Percentiles rank a stretch among this genome's conserved stretches.
phyloP scores from a whole-genome alignment of 1,284 basidiomycete species.

The Puccinia hordei region DNA sequence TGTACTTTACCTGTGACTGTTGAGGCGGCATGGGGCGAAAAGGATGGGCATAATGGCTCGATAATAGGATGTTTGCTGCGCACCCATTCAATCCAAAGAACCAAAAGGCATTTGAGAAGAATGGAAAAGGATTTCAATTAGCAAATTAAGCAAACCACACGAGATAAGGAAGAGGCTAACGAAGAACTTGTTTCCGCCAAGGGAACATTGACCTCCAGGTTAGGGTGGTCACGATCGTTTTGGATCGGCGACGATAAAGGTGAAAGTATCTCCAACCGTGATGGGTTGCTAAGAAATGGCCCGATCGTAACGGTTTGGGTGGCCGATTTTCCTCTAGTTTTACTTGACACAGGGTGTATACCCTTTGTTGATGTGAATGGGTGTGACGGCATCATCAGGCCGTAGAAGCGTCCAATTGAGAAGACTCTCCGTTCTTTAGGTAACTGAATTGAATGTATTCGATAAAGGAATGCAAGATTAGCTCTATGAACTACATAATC shows the following conservation, averaged over 20 bases:
- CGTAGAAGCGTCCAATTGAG: not conserved
- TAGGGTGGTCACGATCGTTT: not conserved
- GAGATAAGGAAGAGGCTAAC: slow-evolving; percentile 14
- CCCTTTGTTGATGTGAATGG: slow-evolving; percentile 25
- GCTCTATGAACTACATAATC: not conserved
- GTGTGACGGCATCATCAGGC: not conserved
- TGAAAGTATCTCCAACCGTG: not conserved
- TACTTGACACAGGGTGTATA: not conserved
- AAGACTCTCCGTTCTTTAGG: too few relatives aligned
- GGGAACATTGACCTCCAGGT: not conserved
- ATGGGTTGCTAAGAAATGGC: not conserved
- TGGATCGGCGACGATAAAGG: slow-evolving; percentile 20
- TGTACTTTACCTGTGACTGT: slow-evolving; percentile 14
- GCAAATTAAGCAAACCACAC: not conserved
- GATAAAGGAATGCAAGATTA: slow-evolving; percentile 12
- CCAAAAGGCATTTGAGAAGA: slow-evolving; percentile 23
- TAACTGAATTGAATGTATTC: not conserved
- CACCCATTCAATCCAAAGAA: not conserved
- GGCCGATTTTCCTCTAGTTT: slow-evolving; percentile 1
- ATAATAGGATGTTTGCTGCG: not conserved
- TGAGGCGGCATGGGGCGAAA: not conserved
- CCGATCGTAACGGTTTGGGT: not conserved
- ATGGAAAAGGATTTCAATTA: slow-evolving; percentile 16
- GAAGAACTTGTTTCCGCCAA: not conserved
- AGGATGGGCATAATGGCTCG: slow-evolving; percentile 18